A percentile compares a stretch with the other conserved stretches of the same genome.
Conservation (phyloP, 345 rosid species). For the Moricandia arvensis region DNA sequence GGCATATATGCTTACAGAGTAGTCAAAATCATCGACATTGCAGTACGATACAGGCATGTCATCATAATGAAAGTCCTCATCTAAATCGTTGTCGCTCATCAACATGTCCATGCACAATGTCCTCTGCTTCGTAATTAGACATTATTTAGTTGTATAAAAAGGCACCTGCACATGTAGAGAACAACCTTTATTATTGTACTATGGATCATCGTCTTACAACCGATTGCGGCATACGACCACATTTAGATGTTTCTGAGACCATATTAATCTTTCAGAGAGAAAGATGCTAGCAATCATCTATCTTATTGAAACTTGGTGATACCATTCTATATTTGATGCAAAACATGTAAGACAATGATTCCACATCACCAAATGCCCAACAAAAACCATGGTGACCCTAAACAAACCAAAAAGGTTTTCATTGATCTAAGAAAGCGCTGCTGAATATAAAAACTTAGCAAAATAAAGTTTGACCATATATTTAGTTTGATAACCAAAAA, state of each 20-base stretch:
- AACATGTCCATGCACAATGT: background rate
- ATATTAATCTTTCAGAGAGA: background rate
- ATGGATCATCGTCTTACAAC: background rate
- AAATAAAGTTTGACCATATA: constrained; percentile 63
- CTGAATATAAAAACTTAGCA: background rate
- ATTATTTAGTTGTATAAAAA: background rate
- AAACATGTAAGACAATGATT: constrained; percentile 85
- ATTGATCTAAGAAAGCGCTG: no score
- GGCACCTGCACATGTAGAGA: background rate
- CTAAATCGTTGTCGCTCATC: background rate
- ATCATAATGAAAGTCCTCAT: background rate
- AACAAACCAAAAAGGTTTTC: no score
- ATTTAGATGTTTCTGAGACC: background rate
- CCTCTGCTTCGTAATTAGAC: background rate
- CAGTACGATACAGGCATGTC: background rate
- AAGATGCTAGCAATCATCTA: background rate
- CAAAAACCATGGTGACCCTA: constrained; percentile 79
- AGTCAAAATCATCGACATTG: background rate
- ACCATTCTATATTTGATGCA: constrained; percentile 80
- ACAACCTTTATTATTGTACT: background rate
- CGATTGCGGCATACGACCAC: background rate
- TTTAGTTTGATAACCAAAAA: constrained; percentile 27
- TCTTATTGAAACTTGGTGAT: constrained; percentile 2
- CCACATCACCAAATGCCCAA: constrained; percentile 97
- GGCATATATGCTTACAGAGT: background rate